These are phyloP conservation scores for Penicillium sp. DNA, from an alignment of 2,329 filamentous ascomycete genomes.

Conservation along the genomic window DNA sequence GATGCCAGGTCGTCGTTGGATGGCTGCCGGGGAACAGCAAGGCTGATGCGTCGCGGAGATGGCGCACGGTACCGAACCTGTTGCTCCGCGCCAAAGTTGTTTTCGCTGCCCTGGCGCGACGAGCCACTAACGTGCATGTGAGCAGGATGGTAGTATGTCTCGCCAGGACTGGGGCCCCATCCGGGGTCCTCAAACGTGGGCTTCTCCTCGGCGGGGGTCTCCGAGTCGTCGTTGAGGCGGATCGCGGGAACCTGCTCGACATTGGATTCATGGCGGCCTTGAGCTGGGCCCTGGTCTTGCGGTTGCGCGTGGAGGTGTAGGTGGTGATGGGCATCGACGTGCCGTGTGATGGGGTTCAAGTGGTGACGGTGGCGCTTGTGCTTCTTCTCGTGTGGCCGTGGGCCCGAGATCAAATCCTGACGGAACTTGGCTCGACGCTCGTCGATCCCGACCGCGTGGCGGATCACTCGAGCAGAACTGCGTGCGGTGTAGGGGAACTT, in stretches of 20 bases:
- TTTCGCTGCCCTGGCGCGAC: conserved; percentile 17
- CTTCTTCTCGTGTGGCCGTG: conserved; percentile 22
- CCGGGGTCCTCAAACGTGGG: conserved; percentile 5
- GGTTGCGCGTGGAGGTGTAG: conserved; percentile 25
- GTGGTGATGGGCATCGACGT: conserved; percentile 20
- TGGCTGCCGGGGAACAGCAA: conserved; percentile 29
- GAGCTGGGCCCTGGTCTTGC: neutral
- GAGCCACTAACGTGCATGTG: conserved; percentile 21
- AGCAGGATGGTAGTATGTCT: conserved; percentile 32
- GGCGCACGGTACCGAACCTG: conserved; percentile 30
- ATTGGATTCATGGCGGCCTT: conserved; percentile 3
- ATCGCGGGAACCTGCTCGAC: conserved; percentile 30
- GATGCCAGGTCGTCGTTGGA: conserved; percentile 34
- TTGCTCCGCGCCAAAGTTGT: conserved; percentile 8
- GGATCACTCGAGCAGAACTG: conserved; percentile 54
- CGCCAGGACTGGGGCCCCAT: conserved; percentile 20
- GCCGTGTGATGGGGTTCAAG: conserved; percentile 13
- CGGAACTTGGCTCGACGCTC: conserved; percentile 59
- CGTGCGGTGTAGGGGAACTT: conserved; percentile 64
- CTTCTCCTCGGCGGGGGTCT: conserved; percentile 1
- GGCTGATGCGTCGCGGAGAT: conserved; percentile 21
- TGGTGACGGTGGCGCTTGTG: conserved; percentile 20
- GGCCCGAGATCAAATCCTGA: conserved; percentile 55
- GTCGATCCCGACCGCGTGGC: conserved; percentile 58
- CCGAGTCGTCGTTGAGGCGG: conserved; percentile 6